These are phyloP conservation scores for Colletotrichum sp. DNA, from an alignment of 2,329 filamentous ascomycete species.

Conservation along the genomic window DNA sequence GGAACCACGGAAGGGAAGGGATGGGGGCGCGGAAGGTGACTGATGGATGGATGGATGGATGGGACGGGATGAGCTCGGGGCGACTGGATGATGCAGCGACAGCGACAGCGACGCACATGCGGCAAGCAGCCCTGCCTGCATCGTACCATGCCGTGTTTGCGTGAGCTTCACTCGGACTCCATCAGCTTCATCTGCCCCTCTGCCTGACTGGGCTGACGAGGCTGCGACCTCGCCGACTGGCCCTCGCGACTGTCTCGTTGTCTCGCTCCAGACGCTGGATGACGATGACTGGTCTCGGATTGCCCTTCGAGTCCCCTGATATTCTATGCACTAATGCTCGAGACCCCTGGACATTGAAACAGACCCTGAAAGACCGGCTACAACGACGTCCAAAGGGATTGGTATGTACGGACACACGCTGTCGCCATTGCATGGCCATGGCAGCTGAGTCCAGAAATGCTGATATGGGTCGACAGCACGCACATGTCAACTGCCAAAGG, in stretches of 20 bases:
- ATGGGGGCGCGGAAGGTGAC: background rate
- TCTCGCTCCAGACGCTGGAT: background rate
- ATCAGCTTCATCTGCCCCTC: background rate
- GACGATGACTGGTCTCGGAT: background rate
- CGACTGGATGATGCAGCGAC: background rate
- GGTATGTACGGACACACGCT: background rate
- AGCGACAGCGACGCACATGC: background rate
- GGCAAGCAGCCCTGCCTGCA: slow-evolving; percentile 2
- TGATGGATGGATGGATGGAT: background rate
- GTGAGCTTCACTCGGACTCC: background rate
- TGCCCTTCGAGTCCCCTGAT: background rate
- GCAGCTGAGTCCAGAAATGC: background rate
- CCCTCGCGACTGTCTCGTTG: background rate
- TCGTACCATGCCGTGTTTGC: background rate
- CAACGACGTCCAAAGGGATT: background rate
- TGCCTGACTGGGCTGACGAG: background rate
- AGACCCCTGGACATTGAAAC: background rate
- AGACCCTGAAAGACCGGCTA: background rate
- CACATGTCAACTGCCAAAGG: background rate
- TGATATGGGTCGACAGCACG: background rate
- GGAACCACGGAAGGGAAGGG: background rate
- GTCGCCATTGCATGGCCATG: background rate
- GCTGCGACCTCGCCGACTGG: background rate
- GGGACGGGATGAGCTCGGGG: background rate
- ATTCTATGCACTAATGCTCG: background rate